Evolutionary conservation across 2,329 filamentous ascomycete species (phyloP), one percentile per base, ranked within the genome.

Genomic region (Aspergillus uvarum): DNA sequence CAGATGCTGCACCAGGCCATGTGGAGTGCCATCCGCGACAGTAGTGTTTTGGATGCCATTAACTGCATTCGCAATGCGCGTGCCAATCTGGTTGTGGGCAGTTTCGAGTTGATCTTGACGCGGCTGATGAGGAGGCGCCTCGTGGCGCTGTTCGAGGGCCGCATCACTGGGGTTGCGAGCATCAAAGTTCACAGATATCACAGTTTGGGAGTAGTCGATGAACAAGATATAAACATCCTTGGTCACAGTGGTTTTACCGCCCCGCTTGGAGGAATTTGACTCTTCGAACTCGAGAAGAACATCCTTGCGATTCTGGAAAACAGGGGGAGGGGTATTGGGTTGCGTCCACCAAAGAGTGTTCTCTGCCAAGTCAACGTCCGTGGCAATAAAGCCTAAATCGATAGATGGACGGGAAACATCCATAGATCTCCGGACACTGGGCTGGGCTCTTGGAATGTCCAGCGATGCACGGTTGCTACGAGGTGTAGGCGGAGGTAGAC

Each of bases 131-230:
- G 95, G 94, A 3, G 95, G 93, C 1, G 86, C 81, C 70, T 97
- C 91, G 70, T 98, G 94, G 49, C 88, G 87, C 76, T 99, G 95
- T 69, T 96, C 90, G 6, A 98, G 76, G 35, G 85, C 81, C 11
- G 88, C 89, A 69, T 94, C 88, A 2, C 85, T 81, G 3, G 89
- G 84, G 71, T 96, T 87, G 56, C 87, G 85, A 1, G 88, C 81
- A 73, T 96, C 90, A 74, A 89, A 98, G 54, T 84, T 87, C 19
- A 88, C 90, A 0, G 89, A 92, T 69, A 99, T 85, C 64, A 96
- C 83, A 0, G 94, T 98, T 74, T 98, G 95, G 19, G 93, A 97
- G 76, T 99, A 99, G 77, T 99, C 95, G 70, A 92, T 88, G 79
- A 91, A 99, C 8, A 99, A 79, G n/a, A 98, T 81, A 68, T 89